Percentiles rank a stretch among this genome's conserved stretches.
Evolutionary conservation across 768 basidiomycete genomes (phyloP).

Genomic region (Podaxis mareebaensis): DNA sequence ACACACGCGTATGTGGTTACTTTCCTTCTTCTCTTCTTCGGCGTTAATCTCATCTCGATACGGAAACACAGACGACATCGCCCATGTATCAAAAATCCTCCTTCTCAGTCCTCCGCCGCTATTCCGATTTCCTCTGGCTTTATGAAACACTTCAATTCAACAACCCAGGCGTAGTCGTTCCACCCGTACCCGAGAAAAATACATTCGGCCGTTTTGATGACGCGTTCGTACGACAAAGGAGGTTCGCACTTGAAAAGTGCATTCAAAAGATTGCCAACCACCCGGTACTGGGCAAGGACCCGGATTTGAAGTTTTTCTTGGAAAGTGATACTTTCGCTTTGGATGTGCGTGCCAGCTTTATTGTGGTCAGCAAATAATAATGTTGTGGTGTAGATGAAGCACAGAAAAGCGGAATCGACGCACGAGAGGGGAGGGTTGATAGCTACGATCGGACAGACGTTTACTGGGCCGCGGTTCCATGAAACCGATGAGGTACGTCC

Average conservation of each 20-base stretch:
- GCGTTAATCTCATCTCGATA: conserved; percentile 6
- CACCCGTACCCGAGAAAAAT: conserved; percentile 95
- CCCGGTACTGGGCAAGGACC: conserved; percentile 84
- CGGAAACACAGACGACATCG: conserved; percentile 68
- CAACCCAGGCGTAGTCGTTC: conserved; percentile 96
- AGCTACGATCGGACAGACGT: conserved; percentile 77
- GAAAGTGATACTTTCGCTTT: conserved; percentile 90
- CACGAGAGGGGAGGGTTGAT: conserved; percentile 83
- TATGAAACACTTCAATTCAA: conserved; percentile 86
- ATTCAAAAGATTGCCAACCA: conserved; percentile 93
- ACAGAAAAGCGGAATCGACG: conserved; percentile 74
- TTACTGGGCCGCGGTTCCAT: conserved; percentile 79
- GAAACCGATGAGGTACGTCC: conserved; percentile 79
- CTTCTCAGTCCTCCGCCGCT: conserved; percentile 95
- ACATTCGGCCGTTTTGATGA: conserved; percentile 92
- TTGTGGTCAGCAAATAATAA: background rate
- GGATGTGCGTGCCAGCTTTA: conserved; percentile 62
- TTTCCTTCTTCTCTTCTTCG: background rate
- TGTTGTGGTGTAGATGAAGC: conserved; percentile 68
- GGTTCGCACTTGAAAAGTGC: conserved; percentile 84
- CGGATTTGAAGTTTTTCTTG: conserved; percentile 86
- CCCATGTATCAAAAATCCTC: conserved; percentile 78
- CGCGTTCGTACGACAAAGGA: conserved; percentile 85
- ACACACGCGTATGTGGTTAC: conserved; percentile 64
- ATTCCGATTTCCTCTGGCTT: conserved; percentile 97